Percentiles rank a stretch among this genome's conserved stretches.
Evolutionary conservation across 192 early-diverging fungal genomes (phyloP).

Genomic region (Spizellomyces sp.): DNA sequence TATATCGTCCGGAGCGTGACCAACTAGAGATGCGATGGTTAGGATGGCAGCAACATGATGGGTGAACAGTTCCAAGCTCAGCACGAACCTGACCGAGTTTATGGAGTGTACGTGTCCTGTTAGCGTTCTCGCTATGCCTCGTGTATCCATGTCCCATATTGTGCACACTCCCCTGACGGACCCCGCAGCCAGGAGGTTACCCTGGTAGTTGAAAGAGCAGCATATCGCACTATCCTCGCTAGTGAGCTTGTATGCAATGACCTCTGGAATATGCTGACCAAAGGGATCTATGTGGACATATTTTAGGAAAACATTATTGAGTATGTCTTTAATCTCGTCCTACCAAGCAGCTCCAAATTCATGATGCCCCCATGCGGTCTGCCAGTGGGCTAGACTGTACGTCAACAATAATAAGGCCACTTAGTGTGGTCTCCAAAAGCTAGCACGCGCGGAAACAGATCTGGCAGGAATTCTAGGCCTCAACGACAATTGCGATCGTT

Average conservation of each 20-base stretch:
- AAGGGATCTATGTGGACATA: slow-evolving; percentile 24
- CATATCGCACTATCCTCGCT: slow-evolving; percentile 58
- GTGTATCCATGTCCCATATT: slow-evolving; percentile 89
- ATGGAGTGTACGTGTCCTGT: slow-evolving; percentile 76
- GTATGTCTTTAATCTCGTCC: no score
- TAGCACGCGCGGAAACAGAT: no score
- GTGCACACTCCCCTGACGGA: slow-evolving; percentile 76
- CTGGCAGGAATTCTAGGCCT: no score
- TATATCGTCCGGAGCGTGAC: slow-evolving; percentile 75
- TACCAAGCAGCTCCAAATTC: no score
- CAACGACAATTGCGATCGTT: no score
- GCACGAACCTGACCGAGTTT: slow-evolving; percentile 71
- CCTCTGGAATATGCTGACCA: slow-evolving; percentile 56
- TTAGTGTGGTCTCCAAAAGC: no score
- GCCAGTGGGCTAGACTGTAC: no score
- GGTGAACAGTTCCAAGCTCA: background rate
- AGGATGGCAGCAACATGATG: background rate
- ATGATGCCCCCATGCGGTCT: no score
- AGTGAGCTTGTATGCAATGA: slow-evolving; percentile 74
- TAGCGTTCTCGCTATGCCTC: slow-evolving; percentile 70
- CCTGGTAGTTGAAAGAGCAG: slow-evolving; percentile 77
- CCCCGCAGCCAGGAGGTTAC: slow-evolving; percentile 81
- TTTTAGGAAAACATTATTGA: no score
- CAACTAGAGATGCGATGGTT: slow-evolving; percentile 55
- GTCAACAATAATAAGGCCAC: no score